These are phyloP conservation scores for Seiridium unicorne DNA, from an alignment of 2,329 filamentous ascomycete species.

Conservation along the genomic window DNA sequence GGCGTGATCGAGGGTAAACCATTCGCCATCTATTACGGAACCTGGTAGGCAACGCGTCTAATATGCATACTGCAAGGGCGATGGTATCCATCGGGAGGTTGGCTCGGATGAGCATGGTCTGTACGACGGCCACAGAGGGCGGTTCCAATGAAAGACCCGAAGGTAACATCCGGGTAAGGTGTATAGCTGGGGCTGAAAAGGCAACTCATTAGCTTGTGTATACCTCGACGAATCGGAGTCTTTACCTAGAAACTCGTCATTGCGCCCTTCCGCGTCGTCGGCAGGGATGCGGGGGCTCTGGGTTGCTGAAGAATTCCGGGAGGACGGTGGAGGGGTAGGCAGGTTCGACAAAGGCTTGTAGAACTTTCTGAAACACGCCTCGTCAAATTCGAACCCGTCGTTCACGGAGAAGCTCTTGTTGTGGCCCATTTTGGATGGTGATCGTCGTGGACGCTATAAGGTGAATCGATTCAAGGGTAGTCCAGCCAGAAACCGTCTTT, in stretches of 20 bases:
- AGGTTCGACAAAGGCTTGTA: slow-evolving; percentile 68
- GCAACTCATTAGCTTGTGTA: slow-evolving; percentile 22
- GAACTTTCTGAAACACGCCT: slow-evolving; percentile 55
- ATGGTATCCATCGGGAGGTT: slow-evolving; percentile 59
- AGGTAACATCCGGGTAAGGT: slow-evolving; percentile 66
- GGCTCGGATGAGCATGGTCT: slow-evolving; percentile 58
- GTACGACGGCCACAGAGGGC: slow-evolving; percentile 58
- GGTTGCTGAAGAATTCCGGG: slow-evolving; percentile 40
- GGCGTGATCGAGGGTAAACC: slow-evolving; percentile 48
- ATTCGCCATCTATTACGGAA: slow-evolving; percentile 64
- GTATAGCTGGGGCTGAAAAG: slow-evolving; percentile 58
- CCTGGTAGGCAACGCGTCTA: slow-evolving; percentile 62
- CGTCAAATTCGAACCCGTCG: slow-evolving; percentile 48
- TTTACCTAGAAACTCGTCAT: slow-evolving; percentile 40
- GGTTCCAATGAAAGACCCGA: slow-evolving; percentile 58
- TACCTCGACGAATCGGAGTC: slow-evolving; percentile 8
- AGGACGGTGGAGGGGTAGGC: slow-evolving; percentile 63
- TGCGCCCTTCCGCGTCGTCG: slow-evolving; percentile 43
- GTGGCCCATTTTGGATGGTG: slow-evolving; percentile 27
- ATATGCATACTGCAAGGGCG: slow-evolving; percentile 63
- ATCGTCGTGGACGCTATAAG: neutral
- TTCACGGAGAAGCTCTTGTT: slow-evolving; percentile 33
- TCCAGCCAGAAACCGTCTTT: neutral
- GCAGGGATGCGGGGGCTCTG: slow-evolving; percentile 41
- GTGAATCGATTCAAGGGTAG: neutral